These are phyloP conservation scores for Aspergillus carlsbadensis DNA, from an alignment of 495 filamentous ascomycete species.

Conservation along the genomic window DNA sequence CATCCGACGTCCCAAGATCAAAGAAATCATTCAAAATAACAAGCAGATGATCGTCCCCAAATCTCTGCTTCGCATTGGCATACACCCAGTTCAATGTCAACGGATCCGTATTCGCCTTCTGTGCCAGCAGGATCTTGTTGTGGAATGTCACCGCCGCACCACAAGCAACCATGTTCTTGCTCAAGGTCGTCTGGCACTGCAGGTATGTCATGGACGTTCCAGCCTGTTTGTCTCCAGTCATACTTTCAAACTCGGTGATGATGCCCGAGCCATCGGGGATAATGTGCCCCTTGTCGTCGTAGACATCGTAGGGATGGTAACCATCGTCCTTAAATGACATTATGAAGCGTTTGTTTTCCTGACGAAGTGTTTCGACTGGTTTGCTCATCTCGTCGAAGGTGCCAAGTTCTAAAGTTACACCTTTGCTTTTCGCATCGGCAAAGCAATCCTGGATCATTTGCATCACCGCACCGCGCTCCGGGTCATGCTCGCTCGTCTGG, in stretches of 20 bases:
- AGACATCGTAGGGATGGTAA: slow-evolving; percentile 30
- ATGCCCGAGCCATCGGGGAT: slow-evolving; percentile 11
- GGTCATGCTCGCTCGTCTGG: slow-evolving; percentile 45
- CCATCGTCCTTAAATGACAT: background rate
- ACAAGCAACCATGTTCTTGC: slow-evolving; percentile 44
- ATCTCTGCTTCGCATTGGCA: slow-evolving; percentile 35
- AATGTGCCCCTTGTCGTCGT: slow-evolving; percentile 46
- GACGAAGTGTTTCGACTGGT: background rate
- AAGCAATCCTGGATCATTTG: slow-evolving; percentile 39
- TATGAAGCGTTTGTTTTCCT: background rate
- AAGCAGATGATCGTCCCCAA: slow-evolving; percentile 38
- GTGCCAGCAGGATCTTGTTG: slow-evolving; percentile 40
- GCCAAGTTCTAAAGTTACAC: slow-evolving; percentile 21
- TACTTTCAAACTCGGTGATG: background rate
- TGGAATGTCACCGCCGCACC: slow-evolving; percentile 35
- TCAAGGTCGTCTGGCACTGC: slow-evolving; percentile 56
- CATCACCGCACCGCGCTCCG: slow-evolving; percentile 39
- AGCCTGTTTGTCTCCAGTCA: slow-evolving; percentile 34
- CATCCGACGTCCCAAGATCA: slow-evolving; percentile 51
- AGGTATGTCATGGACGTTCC: slow-evolving; percentile 46
- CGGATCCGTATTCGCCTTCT: slow-evolving; percentile 47
- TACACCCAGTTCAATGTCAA: slow-evolving; percentile 51
- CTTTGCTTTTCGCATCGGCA: slow-evolving; percentile 10
- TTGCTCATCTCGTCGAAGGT: background rate
- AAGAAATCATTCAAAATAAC: slow-evolving; percentile 57